A percentile compares a stretch with the other conserved stretches of the same genome.
Conservation (phyloP, 345 rosid species). For the Hirschfeldia incana region DNA sequence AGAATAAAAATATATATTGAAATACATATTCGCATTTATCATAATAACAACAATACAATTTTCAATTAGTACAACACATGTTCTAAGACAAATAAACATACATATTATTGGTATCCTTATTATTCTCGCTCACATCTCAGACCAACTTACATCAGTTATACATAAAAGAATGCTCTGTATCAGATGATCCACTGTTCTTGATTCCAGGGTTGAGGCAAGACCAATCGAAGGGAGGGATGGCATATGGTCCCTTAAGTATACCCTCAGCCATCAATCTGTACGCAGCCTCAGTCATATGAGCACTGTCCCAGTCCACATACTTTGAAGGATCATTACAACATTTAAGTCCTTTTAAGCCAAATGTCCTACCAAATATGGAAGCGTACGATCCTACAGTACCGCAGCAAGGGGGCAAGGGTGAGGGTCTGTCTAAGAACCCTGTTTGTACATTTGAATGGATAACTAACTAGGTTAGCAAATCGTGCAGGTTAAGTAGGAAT, state of each 20-base stretch:
- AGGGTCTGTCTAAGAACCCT: constrained; percentile 39
- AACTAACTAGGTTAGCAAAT: neutral
- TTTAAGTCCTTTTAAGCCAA: constrained; percentile 26
- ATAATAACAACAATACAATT: neutral
- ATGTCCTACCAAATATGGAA: neutral
- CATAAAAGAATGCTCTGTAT: neutral
- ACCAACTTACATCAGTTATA: neutral
- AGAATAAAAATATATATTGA: neutral
- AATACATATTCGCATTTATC: neutral
- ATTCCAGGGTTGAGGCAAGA: constrained; percentile 17
- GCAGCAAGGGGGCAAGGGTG: constrained; percentile 43
- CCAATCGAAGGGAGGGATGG: constrained; percentile 26
- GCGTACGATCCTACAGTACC: constrained; percentile 42
- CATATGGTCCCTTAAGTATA: constrained; percentile 27
- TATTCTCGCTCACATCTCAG: neutral
- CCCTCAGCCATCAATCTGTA: constrained; percentile 29
- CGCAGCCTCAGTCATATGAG: constrained; percentile 43
- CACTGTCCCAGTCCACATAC: constrained; percentile 47
- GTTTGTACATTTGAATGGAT: neutral
- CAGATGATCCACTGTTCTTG: constrained; percentile 2
- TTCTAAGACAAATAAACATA: neutral
- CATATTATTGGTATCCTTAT: neutral
- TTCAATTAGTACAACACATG: constrained; percentile 2
- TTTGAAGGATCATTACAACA: constrained; percentile 42
- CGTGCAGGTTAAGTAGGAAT: neutral